These are phyloP conservation scores for Aspergillus texensis DNA, from an alignment of 2,329 filamentous ascomycete species.

Conservation along the genomic window DNA sequence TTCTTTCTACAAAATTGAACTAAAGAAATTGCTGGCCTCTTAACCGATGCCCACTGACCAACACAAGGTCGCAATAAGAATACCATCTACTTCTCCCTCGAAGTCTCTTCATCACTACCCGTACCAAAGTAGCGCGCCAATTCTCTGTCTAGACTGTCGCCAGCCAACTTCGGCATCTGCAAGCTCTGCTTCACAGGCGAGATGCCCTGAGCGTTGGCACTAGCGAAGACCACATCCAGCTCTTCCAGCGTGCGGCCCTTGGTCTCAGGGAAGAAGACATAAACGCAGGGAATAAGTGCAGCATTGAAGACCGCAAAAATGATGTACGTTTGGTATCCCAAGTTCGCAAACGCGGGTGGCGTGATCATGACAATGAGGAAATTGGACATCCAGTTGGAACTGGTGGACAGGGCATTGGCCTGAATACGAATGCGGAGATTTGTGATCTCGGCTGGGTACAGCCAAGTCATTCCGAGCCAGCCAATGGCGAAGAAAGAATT, in stretches of 20 bases:
- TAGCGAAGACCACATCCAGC: constrained; percentile 51
- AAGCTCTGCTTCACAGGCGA: constrained; percentile 8
- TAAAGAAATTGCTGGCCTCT: background rate
- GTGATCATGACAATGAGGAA: constrained; percentile 70
- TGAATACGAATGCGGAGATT: constrained; percentile 61
- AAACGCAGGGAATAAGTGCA: constrained; percentile 56
- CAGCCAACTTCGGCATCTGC: constrained; percentile 4
- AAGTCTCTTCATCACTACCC: background rate
- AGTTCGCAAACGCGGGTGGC: constrained; percentile 60
- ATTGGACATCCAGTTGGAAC: constrained; percentile 60
- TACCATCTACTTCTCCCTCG: background rate
- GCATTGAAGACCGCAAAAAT: constrained; percentile 59
- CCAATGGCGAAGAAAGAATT: constrained; percentile 68
- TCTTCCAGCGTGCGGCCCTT: constrained; percentile 65
- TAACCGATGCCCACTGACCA: background rate
- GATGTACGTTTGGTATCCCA: constrained; percentile 58
- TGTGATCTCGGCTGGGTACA: constrained; percentile 50
- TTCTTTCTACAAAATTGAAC: background rate
- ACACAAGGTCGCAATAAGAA: background rate
- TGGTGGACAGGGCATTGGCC: constrained; percentile 64
- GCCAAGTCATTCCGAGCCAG: constrained; percentile 64
- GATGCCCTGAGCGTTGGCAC: constrained; percentile 8
- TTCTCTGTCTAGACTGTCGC: background rate
- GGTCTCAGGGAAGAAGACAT: constrained; percentile 64
- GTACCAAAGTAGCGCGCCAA: constrained; percentile 5